Evolutionary conservation across 208 protist species (phyloP).

Genomic region (Herpetomonas muscarum): DNA sequence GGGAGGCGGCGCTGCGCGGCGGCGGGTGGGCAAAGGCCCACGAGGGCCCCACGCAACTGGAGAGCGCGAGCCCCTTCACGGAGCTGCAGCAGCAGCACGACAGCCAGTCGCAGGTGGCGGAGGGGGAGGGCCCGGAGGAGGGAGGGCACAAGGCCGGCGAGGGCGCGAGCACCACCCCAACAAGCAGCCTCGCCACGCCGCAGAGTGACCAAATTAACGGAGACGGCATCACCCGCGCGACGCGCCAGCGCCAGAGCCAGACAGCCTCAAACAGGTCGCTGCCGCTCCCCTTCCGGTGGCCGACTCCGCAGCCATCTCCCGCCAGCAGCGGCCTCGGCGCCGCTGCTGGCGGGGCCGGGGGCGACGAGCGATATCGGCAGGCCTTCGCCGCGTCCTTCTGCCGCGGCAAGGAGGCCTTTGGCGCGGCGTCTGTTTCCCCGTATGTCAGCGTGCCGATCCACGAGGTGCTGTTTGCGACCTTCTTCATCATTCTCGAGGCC

Average conservation of each 20-base stretch:
- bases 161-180: too few relatives aligned
- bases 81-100: not conserved
- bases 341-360: too few relatives aligned
- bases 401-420: constrained; percentile 21
- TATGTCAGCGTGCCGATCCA: constrained; percentile 40
- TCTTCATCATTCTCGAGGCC: constrained; percentile 38
- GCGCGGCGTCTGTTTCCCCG: constrained; percentile 16
- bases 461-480: constrained; percentile 42
- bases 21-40: not conserved
- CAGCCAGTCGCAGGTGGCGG: not conserved
- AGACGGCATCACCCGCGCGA: too few relatives aligned
- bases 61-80: constrained; percentile 6
- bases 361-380: constrained; percentile 24
- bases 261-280: too few relatives aligned
- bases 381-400: constrained; percentile 52
- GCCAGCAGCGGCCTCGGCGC: too few relatives aligned
- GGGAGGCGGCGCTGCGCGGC: constrained; percentile 8
- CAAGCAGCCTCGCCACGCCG: too few relatives aligned
- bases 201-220: too few relatives aligned
- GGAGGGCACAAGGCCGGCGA: too few relatives aligned
- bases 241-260: too few relatives aligned
- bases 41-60: not conserved
- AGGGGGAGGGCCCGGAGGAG: too few relatives aligned
- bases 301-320: too few relatives aligned
- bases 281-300: too few relatives aligned